phyloP scores from a whole-genome alignment of 2,329 filamentous ascomycete species.

The Stemphylium beticola region DNA sequence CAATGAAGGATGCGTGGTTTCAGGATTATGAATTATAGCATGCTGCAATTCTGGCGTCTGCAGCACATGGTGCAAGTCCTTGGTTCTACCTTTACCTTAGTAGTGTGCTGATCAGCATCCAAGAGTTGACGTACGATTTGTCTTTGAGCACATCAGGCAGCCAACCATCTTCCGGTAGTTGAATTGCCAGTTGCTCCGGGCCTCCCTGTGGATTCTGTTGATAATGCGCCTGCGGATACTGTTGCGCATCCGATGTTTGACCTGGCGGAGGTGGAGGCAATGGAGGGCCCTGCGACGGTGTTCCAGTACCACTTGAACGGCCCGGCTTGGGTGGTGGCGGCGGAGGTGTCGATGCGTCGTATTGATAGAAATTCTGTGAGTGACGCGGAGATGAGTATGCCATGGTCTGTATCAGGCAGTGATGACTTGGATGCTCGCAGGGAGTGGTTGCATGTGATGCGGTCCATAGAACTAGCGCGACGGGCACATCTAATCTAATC shows the following conservation, averaged over 20 bases:
- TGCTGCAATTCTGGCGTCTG: slow-evolving; percentile 70
- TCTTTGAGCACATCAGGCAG: slow-evolving; percentile 77
- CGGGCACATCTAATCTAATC: slow-evolving; percentile 40
- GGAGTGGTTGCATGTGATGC: slow-evolving; percentile 12
- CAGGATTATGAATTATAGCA: slow-evolving; percentile 72
- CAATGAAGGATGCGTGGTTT: slow-evolving; percentile 75
- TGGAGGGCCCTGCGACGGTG: slow-evolving; percentile 52
- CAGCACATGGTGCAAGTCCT: slow-evolving; percentile 76
- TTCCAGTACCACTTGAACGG: slow-evolving; percentile 51
- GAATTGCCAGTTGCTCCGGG: slow-evolving; percentile 25
- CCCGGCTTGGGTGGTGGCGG: slow-evolving; percentile 55
- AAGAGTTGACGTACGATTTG: slow-evolving; percentile 70
- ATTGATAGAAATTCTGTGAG: slow-evolving; percentile 48
- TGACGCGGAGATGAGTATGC: slow-evolving; percentile 48
- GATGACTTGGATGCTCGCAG: not conserved
- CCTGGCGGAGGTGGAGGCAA: slow-evolving; percentile 53
- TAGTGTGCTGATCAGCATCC: slow-evolving; percentile 14
- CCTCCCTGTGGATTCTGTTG: slow-evolving; percentile 26
- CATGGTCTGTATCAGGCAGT: slow-evolving; percentile 29
- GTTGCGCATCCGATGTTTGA: slow-evolving; percentile 36
- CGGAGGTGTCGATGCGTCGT: slow-evolving; percentile 55
- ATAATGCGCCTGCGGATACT: slow-evolving; percentile 23
- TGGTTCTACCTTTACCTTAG: slow-evolving; percentile 63
- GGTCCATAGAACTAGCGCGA: slow-evolving; percentile 11
- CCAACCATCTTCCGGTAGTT: slow-evolving; percentile 69